Evolutionary conservation across 306 rosid species (phyloP), one percentile per base, ranked within the genome.

Genomic region (Citrullus colocynthis): DNA sequence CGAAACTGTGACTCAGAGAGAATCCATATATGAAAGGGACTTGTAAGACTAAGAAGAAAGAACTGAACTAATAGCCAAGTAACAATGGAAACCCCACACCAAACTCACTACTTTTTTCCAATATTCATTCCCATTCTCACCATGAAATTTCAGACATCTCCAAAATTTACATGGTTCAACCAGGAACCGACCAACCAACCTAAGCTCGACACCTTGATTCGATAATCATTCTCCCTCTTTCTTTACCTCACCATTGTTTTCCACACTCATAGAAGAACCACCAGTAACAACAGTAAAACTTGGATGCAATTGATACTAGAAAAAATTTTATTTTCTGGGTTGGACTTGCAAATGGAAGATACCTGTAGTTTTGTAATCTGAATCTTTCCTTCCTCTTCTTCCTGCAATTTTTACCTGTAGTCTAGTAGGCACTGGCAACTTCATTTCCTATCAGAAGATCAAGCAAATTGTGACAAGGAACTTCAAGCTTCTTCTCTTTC

Each of bases 41-140:
- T 85, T 84, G 83, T 64, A 89, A 81, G 57, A 52, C 20, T 52
- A 52, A 16, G 86, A 63, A 82, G 77, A 89, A 78, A 62, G 65
- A 78, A 77, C 81, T 44, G 48, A 78, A 77, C 82, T 44, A 85
- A 83, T 86, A 86, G 36, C 89, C 75, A 21, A 18, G 44, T 73
- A 32, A 51, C 61, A 86, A 86, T 73, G 87, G 84, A 83, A 85
- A 85, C 76, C 86, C 89, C 87, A 87, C 89, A 84, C 92, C 92
- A 88, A 86, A 85, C 85, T 82, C 89, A 79, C 85, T 72, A 79
- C 82, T 80, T 84, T 81, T 77, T 78, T 87, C 82, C 57, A 63
- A 60, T 30, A 60, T 2, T 28, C 73, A 58, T 58, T 58, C 49
- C 69, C 9, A 13, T 62, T 14, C 17, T 28, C 67, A 21, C 55